These are phyloP conservation scores for Allomyces macrogynus DNA, from an alignment of 192 early-diverging fungal genomes.

Conservation along the genomic window DNA sequence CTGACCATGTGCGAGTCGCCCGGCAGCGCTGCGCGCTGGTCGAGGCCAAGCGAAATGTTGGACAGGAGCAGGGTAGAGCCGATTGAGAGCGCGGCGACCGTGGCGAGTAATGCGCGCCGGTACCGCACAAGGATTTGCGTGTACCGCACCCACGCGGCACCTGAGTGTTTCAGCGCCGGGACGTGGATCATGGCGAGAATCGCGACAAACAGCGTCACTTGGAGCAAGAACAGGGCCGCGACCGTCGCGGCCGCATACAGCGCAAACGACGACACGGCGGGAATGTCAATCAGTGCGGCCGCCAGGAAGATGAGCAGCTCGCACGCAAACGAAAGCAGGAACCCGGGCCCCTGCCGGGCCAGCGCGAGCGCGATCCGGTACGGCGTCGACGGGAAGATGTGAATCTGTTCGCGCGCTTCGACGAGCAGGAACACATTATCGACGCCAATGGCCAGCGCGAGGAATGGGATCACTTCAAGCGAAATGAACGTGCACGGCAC, in stretches of 20 bases:
- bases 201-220: constrained; percentile 38
- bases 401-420: constrained; percentile 15
- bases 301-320: constrained; percentile 43
- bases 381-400: not conserved
- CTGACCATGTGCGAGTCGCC: constrained; percentile 39
- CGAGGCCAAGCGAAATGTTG: constrained; percentile 4
- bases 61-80: not conserved
- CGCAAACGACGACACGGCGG: constrained; percentile 45
- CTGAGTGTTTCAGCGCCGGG: not conserved
- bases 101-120: not conserved
- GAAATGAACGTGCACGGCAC: constrained; percentile 42
- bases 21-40: constrained; percentile 39
- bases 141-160: not conserved
- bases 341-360: constrained; percentile 37
- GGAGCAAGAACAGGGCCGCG: constrained; percentile 39
- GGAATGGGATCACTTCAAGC: constrained; percentile 45
- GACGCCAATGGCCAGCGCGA: constrained; percentile 44
- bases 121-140: not conserved
- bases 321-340: constrained; percentile 31
- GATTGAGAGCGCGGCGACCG: not conserved
- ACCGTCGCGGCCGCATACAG: constrained; percentile 43
- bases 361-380: constrained; percentile 24
- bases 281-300: constrained; percentile 40
- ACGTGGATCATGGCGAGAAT: constrained; percentile 21
- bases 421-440: constrained; percentile 49